Evolutionary conservation across 2,329 filamentous ascomycete genomes (phyloP).

Genomic region (Biscogniauxia mediterranea): DNA sequence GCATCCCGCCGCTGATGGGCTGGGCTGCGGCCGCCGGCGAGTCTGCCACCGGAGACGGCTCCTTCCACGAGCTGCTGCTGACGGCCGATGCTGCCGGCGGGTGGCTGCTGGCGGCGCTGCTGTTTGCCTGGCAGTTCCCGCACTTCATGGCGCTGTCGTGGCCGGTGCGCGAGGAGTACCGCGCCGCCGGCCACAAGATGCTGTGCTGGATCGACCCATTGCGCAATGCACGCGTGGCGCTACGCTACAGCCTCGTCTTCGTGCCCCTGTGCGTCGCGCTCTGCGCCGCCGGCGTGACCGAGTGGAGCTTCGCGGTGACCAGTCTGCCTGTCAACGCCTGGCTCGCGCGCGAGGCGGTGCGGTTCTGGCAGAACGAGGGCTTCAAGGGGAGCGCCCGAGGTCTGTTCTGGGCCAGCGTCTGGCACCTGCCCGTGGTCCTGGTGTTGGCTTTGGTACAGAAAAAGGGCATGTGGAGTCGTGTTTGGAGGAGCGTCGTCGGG

Average conservation of each 20-base stretch:
- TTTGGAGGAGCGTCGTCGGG: constrained; percentile 70
- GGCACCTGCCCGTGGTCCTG: constrained; percentile 88
- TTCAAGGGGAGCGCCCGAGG: constrained; percentile 76
- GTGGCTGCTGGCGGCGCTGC: constrained; percentile 79
- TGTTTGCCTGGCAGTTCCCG: constrained; percentile 97
- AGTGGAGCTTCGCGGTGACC: constrained; percentile 79
- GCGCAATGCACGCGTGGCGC: constrained; percentile 79
- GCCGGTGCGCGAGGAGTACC: constrained; percentile 87
- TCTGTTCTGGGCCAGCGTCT: constrained; percentile 96
- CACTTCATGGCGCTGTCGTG: constrained; percentile 96
- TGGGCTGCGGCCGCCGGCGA: constrained; percentile 95
- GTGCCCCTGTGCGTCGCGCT: constrained; percentile 82
- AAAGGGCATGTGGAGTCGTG: constrained; percentile 83
- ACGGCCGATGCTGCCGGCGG: constrained; percentile 68
- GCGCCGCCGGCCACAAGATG: constrained; percentile 66
- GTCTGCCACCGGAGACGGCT: constrained; percentile 71
- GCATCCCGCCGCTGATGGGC: constrained; percentile 94
- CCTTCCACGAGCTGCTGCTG: constrained; percentile 76
- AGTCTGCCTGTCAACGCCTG: constrained; percentile 82
- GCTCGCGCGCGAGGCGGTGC: constrained; percentile 76
- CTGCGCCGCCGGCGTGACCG: constrained; percentile 77
- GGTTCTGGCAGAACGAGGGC: constrained; percentile 78
- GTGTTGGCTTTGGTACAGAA: constrained; percentile 90
- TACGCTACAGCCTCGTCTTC: constrained; percentile 83
- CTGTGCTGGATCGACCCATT: constrained; percentile 84